phyloP scores from a whole-genome alignment of 2,329 filamentous ascomycete genomes.

The Alternaria sp. region DNA sequence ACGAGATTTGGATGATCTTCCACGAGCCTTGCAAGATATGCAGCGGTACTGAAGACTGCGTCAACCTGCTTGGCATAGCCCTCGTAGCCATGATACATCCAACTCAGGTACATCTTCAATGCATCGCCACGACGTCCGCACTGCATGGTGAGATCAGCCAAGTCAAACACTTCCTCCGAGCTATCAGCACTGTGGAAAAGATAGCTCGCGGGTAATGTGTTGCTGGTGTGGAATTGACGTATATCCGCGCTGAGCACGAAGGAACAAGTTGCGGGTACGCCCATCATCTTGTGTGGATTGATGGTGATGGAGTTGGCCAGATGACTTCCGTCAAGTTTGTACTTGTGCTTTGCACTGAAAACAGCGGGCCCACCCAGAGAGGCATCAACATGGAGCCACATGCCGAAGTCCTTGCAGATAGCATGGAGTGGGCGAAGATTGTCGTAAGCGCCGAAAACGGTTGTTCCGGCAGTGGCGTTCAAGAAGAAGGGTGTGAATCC shows the following conservation, averaged over 20 bases:
- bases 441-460: neutral
- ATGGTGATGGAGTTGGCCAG: neutral
- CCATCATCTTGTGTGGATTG: neutral
- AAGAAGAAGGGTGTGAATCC: neutral
- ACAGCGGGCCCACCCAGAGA: neutral
- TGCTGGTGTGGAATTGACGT: neutral
- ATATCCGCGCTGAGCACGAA: neutral
- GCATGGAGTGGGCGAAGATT: neutral
- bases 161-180: neutral
- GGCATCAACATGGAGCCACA: neutral
- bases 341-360: neutral
- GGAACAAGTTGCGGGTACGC: neutral
- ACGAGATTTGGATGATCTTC: neutral
- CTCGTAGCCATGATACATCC: neutral
- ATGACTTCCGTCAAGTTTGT: neutral
- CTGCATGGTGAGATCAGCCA: neutral
- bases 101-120: neutral
- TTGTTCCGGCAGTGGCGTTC: neutral
- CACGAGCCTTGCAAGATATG: neutral
- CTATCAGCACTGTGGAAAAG: neutral
- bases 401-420: neutral
- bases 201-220: neutral
- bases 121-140: neutral
- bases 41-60: neutral
- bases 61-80: neutral